Evolutionary conservation across 2,329 filamentous ascomycete genomes (phyloP), one percentile per base, ranked within the genome.

Genomic region (Didymella pomorum): DNA sequence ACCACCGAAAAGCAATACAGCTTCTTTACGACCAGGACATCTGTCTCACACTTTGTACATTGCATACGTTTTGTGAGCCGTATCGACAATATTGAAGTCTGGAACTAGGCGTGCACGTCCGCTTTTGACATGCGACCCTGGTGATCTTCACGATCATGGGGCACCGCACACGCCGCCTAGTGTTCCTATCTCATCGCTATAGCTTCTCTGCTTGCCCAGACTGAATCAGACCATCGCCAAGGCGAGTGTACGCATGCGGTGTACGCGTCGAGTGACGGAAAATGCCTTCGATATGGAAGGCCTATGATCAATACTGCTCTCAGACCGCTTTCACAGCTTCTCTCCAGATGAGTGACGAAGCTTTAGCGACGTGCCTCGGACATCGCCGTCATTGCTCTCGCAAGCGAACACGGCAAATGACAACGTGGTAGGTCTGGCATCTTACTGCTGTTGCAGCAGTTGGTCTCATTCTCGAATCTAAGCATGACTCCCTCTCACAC

Each of bases 1-100:
- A 26, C 21, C 21, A 43, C 41, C 41, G 12, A 43, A 43, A 43
- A 26, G 41, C 41, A 26, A 43, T 43, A 43, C 23, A 43, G 41
- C 41, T 43, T 43, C 23, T 26, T 12, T 43, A n/a, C 14, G 23
- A 26, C 23, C 21, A 43, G 11, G 11, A 7, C 20, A 23, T 9
- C 9, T 41, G 2, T 12, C 11, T 5, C 26, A 4, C 9, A 11
- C 12, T 10, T 43, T 43, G 41, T 25, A n/a, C 31, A 35, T 3
- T 8, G 16, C 16, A 35, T 8, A n/a, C 14, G 5, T 1, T n/a
- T 35, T n/a, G 31, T 8, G 7, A n/a, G 18, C 6, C 14, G 31
- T 35, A n/a, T 35, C 5, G 16, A 7, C 16, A 7, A 18, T n/a
- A 35, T n/a, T n/a, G 16, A 8, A 4, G 9, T 35, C 16, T 35